phyloP scores from a whole-genome alignment of 768 basidiomycete genomes.

The Boletellus sp. region DNA sequence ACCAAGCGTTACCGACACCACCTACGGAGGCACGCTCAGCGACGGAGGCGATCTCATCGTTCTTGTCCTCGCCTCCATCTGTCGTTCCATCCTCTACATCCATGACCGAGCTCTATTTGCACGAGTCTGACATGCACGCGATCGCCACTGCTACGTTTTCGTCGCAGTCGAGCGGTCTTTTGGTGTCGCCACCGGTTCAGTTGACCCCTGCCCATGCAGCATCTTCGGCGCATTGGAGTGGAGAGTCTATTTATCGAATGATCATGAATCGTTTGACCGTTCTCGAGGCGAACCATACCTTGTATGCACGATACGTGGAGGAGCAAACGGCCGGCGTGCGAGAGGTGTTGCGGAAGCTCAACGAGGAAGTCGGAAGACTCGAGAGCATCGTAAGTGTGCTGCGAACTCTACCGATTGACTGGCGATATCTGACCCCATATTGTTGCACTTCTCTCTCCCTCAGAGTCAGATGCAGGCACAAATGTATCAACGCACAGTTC shows the following conservation, averaged over 20 bases:
- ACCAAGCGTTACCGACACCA: not conserved
- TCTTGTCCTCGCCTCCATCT: constrained; percentile 7
- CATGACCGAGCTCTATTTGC: constrained; percentile 1
- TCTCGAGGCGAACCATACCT: constrained; percentile 83
- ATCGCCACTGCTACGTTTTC: not conserved
- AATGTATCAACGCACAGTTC: constrained; percentile 57
- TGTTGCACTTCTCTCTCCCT: too few species aligned
- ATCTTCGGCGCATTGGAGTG: constrained; percentile 30
- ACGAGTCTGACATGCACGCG: constrained; percentile 4
- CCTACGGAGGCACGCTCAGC: constrained; percentile 9
- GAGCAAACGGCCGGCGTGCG: constrained; percentile 79
- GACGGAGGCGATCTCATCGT: constrained; percentile 24
- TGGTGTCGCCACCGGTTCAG: not conserved
- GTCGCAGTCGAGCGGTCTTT: constrained; percentile 6
- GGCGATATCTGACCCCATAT: too few species aligned
- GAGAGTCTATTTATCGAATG: constrained; percentile 93
- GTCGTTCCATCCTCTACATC: not conserved
- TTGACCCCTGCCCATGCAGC: constrained; percentile 3
- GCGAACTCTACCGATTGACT: not conserved
- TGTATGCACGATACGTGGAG: constrained; percentile 82
- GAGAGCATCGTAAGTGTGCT: constrained; percentile 63
- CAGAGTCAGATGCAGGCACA: constrained; percentile 72
- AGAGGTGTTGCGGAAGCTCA: constrained; percentile 67
- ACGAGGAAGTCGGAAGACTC: constrained; percentile 73
- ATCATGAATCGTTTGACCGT: constrained; percentile 91